Conservation (phyloP, 1,284 basidiomycete species). For the Psilocybe mexicana region DNA sequence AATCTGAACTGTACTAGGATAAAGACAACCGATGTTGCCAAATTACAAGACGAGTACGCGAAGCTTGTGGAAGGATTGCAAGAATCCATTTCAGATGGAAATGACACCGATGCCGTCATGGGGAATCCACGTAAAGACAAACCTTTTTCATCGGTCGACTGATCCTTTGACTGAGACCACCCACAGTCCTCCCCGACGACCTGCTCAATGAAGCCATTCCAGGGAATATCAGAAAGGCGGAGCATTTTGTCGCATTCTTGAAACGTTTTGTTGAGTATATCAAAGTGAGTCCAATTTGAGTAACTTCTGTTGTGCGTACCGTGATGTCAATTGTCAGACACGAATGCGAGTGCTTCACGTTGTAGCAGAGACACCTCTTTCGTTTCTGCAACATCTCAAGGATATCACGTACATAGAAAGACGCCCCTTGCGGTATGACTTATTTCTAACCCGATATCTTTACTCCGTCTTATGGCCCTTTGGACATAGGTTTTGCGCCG, state of each 20-base stretch:
- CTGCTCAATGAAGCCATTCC: conserved; percentile 94
- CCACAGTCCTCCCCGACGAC: conserved; percentile 88
- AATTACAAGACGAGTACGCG: conserved; percentile 97
- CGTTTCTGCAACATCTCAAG: conserved; percentile 97
- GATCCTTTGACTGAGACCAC: conserved; percentile 8
- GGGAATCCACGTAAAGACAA: conserved; percentile 75
- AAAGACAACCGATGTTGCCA: conserved; percentile 90
- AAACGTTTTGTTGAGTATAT: conserved; percentile 99
- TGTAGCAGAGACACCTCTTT: conserved; percentile 99
- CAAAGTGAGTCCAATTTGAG: conserved; percentile 58
- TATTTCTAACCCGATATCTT: neutral
- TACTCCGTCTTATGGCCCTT: neutral
- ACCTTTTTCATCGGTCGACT: conserved; percentile 3
- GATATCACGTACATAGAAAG: conserved; percentile 99
- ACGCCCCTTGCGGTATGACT: conserved; percentile 80
- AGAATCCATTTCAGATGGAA: conserved; percentile 59
- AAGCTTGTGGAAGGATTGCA: conserved; percentile 95
- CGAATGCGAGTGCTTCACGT: conserved; percentile 99
- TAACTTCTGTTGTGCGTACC: neutral
- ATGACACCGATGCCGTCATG: conserved; percentile 84
- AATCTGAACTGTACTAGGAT: conserved; percentile 56
- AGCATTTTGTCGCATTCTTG: conserved; percentile 98
- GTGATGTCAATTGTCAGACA: conserved; percentile 54
- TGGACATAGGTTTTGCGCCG: conserved; percentile 86
- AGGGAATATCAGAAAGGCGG: conserved; percentile 97